These are phyloP conservation scores for Carallia brachiata DNA, from an alignment of 345 rosid genomes.

Conservation along the genomic window DNA sequence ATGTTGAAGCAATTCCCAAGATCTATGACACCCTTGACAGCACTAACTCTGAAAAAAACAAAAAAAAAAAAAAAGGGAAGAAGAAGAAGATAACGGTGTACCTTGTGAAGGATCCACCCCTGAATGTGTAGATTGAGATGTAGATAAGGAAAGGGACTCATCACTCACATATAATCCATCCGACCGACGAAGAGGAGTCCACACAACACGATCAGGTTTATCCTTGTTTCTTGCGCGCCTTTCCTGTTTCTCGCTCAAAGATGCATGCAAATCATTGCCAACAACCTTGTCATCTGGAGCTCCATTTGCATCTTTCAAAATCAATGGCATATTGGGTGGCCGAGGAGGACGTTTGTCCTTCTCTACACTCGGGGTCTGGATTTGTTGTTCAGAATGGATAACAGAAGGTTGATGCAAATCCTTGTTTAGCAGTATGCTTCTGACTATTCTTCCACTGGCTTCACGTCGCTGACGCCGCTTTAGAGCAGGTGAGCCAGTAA, in stretches of 20 bases:
- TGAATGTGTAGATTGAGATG: constrained; percentile 23
- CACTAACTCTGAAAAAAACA: not conserved
- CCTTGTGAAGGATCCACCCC: constrained; percentile 28
- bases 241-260: constrained; percentile 44
- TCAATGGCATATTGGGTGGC: constrained; percentile 28
- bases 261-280: constrained; percentile 40
- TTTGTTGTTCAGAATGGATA: constrained; percentile 42
- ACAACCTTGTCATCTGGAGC: constrained; percentile 39
- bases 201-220: constrained; percentile 64
- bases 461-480: constrained; percentile 49
- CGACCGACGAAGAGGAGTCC: constrained; percentile 62
- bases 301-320: constrained; percentile 46
- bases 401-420: constrained; percentile 42
- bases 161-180: constrained; percentile 61
- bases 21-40: not conserved
- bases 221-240: constrained; percentile 57
- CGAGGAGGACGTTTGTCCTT: constrained; percentile 52
- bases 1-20: not conserved
- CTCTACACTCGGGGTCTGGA: constrained; percentile 32
- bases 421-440: constrained; percentile 47
- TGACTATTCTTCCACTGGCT: constrained; percentile 38
- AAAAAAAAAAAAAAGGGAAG: not conserved
- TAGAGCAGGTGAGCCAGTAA: constrained; percentile 27
- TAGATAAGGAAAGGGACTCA: constrained; percentile 36
- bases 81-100: not conserved